Evolutionary conservation across 805 yeast species (phyloP).

Genomic region (Candida ovalis): DNA sequence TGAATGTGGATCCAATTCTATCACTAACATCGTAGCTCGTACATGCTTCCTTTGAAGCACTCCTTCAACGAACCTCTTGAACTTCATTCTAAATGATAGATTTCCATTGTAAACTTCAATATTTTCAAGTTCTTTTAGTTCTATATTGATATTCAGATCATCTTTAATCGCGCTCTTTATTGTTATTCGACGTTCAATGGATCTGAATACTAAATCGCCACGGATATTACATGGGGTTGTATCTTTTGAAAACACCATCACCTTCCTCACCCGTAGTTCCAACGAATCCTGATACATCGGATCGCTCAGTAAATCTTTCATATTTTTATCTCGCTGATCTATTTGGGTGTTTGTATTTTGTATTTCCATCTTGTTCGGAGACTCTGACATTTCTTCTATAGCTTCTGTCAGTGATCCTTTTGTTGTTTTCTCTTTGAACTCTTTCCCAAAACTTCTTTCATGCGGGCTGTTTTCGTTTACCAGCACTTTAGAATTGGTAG

Average conservation of each 20-base stretch:
- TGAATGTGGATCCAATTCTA: neutral
- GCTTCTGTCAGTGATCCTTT: neutral
- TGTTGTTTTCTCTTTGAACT: neutral
- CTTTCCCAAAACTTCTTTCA: neutral
- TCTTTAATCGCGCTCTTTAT: neutral
- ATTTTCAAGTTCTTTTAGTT: neutral
- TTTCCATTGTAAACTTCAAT: neutral
- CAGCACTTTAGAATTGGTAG: too few relatives aligned
- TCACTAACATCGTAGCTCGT: neutral
- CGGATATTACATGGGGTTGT: neutral
- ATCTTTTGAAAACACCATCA: neutral
- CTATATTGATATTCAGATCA: neutral
- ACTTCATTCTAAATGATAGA: neutral
- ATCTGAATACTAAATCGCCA: neutral
- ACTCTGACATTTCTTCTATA: neutral
- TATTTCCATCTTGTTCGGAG: neutral
- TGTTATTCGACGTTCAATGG: neutral
- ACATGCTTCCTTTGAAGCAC: neutral
- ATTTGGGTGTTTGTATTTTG: neutral
- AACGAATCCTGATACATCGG: neutral
- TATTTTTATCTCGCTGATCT: neutral
- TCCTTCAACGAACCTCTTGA: neutral
- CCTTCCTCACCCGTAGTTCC: neutral
- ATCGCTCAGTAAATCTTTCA: neutral
- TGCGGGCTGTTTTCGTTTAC: neutral